Evolutionary conservation across 169 alveolate genomes (phyloP).

Genomic region (Plasmodium reichenowi): DNA sequence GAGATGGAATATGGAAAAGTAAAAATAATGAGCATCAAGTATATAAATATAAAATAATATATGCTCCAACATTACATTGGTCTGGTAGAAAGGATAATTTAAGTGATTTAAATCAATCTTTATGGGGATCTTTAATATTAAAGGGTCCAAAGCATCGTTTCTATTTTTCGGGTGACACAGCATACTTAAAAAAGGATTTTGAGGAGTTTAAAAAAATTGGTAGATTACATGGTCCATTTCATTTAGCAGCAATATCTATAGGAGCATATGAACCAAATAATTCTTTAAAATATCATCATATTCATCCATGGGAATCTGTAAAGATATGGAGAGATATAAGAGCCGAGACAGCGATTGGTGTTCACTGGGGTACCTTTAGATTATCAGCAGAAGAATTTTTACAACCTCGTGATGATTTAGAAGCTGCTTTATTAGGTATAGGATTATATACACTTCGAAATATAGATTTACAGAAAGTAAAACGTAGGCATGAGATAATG

Average conservation of each 20-base stretch:
- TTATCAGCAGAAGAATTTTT: constrained; percentile 68
- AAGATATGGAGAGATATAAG: constrained; percentile 66
- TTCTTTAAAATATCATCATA: constrained; percentile 55
- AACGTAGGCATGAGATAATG: constrained; percentile 21
- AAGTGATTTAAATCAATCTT: constrained; percentile 52
- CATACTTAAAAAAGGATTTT: constrained; percentile 58
- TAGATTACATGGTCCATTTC: constrained; percentile 59
- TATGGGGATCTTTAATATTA: constrained; percentile 74
- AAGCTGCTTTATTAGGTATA: constrained; percentile 59
- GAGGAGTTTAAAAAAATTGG: constrained; percentile 74
- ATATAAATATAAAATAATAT: constrained; percentile 45
- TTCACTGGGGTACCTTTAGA: constrained; percentile 72
- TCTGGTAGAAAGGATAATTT: constrained; percentile 50
- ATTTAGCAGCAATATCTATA: constrained; percentile 59
- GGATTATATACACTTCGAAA: constrained; percentile 25
- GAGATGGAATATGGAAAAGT: constrained; percentile 69
- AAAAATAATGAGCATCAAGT: constrained; percentile 29
- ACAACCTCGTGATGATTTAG: constrained; percentile 72
- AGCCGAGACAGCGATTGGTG: constrained; percentile 55
- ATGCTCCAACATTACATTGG: constrained; percentile 70
- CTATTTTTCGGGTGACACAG: constrained; percentile 70
- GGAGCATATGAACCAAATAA: constrained; percentile 74
- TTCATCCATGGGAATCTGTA: constrained; percentile 76
- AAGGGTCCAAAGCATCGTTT: constrained; percentile 62
- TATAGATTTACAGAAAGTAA: constrained; percentile 2